Evolutionary conservation across 306 rosid genomes (phyloP).

Genomic region (Corylus americana): DNA sequence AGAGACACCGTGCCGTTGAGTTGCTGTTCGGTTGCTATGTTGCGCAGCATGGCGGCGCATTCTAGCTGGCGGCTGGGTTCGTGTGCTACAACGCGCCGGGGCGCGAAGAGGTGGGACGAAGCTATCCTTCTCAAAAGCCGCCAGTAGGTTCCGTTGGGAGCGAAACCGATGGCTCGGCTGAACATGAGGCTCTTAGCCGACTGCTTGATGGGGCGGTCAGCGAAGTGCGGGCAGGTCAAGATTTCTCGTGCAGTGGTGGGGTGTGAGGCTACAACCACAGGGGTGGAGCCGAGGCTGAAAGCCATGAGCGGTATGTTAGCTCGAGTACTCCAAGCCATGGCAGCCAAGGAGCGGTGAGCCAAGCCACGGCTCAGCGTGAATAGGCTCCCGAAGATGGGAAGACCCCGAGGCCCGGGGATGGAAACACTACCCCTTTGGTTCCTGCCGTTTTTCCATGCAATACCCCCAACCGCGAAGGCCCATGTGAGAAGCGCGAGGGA

Average conservation of each 20-base stretch:
- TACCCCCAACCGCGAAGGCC: slow-evolving; percentile 44
- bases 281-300: slow-evolving; percentile 56
- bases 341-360: slow-evolving; percentile 51
- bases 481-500: slow-evolving; percentile 32
- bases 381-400: slow-evolving; percentile 48
- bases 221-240: slow-evolving; percentile 46
- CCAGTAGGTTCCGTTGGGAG: slow-evolving; percentile 60
- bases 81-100: slow-evolving; percentile 47
- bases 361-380: slow-evolving; percentile 43
- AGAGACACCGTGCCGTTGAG: slow-evolving; percentile 7
- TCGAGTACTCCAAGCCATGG: slow-evolving; percentile 35
- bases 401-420: slow-evolving; percentile 43
- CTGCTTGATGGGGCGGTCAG: slow-evolving; percentile 54
- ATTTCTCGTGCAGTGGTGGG: slow-evolving; percentile 47
- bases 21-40: slow-evolving; percentile 28
- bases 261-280: slow-evolving; percentile 49
- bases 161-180: slow-evolving; percentile 61
- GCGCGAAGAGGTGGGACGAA: slow-evolving; percentile 53
- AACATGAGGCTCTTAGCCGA: slow-evolving; percentile 55
- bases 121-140: slow-evolving; percentile 48
- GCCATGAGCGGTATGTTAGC: slow-evolving; percentile 44
- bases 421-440: slow-evolving; percentile 28
- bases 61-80: slow-evolving; percentile 41
- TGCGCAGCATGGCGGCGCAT: slow-evolving; percentile 39
- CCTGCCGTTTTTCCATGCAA: slow-evolving; percentile 56